Conservation (phyloP, 2,329 filamentous ascomycete species). For the Gliomastix tumulicola region DNA sequence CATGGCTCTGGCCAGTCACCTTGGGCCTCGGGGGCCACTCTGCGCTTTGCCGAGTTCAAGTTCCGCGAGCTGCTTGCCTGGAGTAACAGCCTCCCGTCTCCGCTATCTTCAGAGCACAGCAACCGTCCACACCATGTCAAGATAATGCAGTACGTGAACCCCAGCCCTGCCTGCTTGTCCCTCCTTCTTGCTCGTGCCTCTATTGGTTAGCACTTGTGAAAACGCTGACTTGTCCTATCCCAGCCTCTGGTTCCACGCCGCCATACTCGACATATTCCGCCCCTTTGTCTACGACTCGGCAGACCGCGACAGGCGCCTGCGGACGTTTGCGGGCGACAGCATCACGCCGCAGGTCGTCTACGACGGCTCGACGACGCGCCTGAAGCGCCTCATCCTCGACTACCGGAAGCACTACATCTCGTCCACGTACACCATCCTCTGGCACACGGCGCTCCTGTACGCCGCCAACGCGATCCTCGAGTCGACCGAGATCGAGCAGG, state of each 20-base stretch:
- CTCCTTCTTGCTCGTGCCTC: no score
- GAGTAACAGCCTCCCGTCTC: constrained; percentile 20
- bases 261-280: constrained; percentile 26
- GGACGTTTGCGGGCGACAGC: constrained; percentile 19
- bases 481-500: constrained; percentile 13
- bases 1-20: neutral
- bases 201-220: no score
- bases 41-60: constrained; percentile 24
- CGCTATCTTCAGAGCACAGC: constrained; percentile 13
- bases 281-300: constrained; percentile 8
- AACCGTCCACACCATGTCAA: constrained; percentile 24
- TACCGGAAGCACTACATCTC: constrained; percentile 22
- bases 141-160: constrained; percentile 24
- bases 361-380: constrained; percentile 24
- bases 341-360: constrained; percentile 21
- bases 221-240: neutral
- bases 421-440: constrained; percentile 27
- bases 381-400: constrained; percentile 27
- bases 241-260: constrained; percentile 32
- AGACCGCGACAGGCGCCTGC: constrained; percentile 9
- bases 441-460: constrained; percentile 31
- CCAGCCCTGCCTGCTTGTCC: no score
- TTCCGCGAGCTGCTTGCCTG: constrained; percentile 30
- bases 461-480: constrained; percentile 27
- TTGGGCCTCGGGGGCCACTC: constrained; percentile 1